Base-by-base conservation (phyloP, 768 basidiomycete genomes). In the Xanthoconium stramineum region DNA sequence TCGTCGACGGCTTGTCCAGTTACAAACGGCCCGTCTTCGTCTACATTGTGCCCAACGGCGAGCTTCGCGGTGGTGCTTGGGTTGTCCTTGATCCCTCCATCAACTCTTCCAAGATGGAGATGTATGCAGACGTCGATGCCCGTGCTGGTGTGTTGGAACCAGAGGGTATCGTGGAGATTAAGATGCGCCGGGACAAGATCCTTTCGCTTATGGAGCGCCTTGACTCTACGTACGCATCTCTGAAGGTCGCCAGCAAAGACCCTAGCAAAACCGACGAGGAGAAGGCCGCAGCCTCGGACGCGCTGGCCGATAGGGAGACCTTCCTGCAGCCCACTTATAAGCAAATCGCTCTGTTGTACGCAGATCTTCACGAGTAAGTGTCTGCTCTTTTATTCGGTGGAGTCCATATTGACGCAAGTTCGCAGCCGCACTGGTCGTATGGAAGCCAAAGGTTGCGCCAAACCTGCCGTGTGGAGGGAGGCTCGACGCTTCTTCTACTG, bases 1-100 rank as follows among this genome's bases (percentile, higher is more conserved):
- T 99, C 61, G 97, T 99, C 72, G 97, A 99, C 70, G 97, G 97
- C 45, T 82, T 99, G 39, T 95, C 94, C 51, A 88, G 83, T 69
- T 99, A 97, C 81, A 98, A 93, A 74, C 92, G 96, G 65, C 97
- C 97, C 19, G 89, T 98, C 57, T 98, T 97, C 69, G 93, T 99
- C 55, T 98, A 98, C 76, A 94, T 99, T 62, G 88, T 98, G 10
- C 97, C 97, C 33, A 97, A 98, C 65, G 97, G 97, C 58, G 97
- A 99, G 72, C 84, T 99, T 46, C 94, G 97, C 69, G 97, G 97
- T 65, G 97, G 97, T 63, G 97, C 97, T 35, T 99, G 96, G 96
- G 97, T 98, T 62, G 97, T 99, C 2, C 83, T 99, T 43, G 97
- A 99, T 72, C 97, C 97, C 30, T 91, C 92, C 17, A 98, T 99